Evolutionary conservation across 331 rosid species (phyloP).

Genomic region (Pyracantha coccinea): DNA sequence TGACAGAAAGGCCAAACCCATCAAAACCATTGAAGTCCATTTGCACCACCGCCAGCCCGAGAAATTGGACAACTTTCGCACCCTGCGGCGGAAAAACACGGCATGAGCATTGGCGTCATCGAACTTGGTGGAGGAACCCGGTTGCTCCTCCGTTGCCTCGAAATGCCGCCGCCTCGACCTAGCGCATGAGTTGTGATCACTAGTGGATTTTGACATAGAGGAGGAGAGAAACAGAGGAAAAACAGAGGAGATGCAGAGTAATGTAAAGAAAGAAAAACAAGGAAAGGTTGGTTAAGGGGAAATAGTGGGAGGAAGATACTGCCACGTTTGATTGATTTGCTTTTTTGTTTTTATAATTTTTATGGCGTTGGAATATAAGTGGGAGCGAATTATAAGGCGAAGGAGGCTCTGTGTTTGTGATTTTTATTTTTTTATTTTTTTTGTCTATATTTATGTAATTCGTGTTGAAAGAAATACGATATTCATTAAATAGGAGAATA

Average conservation of each 20-base stretch:
- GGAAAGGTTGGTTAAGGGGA: neutral
- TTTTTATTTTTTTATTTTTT: too few species aligned
- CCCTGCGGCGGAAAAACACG: slow-evolving; percentile 16
- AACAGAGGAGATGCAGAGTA: neutral
- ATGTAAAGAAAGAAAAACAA: neutral
- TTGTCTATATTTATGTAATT: neutral
- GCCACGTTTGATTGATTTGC: neutral
- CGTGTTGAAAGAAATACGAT: neutral
- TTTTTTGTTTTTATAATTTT: slow-evolving; percentile 16
- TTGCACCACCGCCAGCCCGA: slow-evolving; percentile 16
- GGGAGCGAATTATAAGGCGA: slow-evolving; percentile 31
- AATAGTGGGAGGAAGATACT: neutral
- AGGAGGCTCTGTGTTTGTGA: slow-evolving; percentile 25
- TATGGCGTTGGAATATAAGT: slow-evolving; percentile 11
- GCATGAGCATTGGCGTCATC: neutral
- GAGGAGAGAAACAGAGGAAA: neutral
- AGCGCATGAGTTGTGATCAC: neutral
- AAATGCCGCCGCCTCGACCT: slow-evolving; percentile 29
- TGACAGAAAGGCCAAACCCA: slow-evolving; percentile 31
- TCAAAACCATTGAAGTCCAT: slow-evolving; percentile 15
- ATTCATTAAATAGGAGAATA: too few species aligned
- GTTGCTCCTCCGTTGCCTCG: slow-evolving; percentile 24
- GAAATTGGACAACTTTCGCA: slow-evolving; percentile 17
- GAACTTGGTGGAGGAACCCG: slow-evolving; percentile 5
- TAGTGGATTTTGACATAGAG: neutral